Evolutionary conservation across 148 eudicot species (phyloP).

Genomic region (Polygonum aviculare): DNA sequence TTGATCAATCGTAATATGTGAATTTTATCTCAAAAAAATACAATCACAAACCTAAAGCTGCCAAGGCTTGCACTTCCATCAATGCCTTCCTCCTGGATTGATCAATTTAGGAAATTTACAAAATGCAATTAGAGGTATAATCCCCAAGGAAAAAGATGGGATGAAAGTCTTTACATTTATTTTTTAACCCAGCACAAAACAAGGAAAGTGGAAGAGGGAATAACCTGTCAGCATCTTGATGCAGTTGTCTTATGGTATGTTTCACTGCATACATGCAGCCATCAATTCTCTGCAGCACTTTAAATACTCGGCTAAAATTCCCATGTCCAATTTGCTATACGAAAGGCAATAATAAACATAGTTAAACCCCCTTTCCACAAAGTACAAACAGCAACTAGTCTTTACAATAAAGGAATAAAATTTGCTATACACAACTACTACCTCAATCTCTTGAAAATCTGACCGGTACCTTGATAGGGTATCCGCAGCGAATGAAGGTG

Average conservation of each 20-base stretch:
- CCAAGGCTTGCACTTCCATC: slow-evolving; percentile 95
- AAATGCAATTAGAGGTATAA: background rate
- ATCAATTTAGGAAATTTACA: slow-evolving; percentile 18
- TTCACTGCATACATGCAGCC: slow-evolving; percentile 92
- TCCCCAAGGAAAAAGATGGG: background rate
- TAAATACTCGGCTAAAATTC: slow-evolving; percentile 78
- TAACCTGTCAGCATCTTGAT: slow-evolving; percentile 73
- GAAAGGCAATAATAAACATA: slow-evolving; percentile 17
- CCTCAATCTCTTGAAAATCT: slow-evolving; percentile 91
- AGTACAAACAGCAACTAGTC: background rate
- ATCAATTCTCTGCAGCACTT: slow-evolving; percentile 78
- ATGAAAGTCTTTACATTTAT: background rate
- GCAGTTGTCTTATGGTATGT: slow-evolving; percentile 50
- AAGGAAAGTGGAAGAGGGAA: slow-evolving; percentile 6
- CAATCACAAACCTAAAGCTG: slow-evolving; percentile 62
- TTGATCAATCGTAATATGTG: background rate
- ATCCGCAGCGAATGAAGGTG: slow-evolving; percentile 43
- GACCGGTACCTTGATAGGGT: slow-evolving; percentile 65
- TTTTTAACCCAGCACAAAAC: background rate
- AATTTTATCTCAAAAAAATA: background rate
- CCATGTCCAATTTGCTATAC: slow-evolving; percentile 80
- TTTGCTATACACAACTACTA: slow-evolving; percentile 10
- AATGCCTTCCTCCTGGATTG: slow-evolving; percentile 75
- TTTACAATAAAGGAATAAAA: background rate
- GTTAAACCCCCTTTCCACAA: background rate